phyloP scores from a whole-genome alignment of 495 filamentous ascomycete genomes.

The Podospora australis region DNA sequence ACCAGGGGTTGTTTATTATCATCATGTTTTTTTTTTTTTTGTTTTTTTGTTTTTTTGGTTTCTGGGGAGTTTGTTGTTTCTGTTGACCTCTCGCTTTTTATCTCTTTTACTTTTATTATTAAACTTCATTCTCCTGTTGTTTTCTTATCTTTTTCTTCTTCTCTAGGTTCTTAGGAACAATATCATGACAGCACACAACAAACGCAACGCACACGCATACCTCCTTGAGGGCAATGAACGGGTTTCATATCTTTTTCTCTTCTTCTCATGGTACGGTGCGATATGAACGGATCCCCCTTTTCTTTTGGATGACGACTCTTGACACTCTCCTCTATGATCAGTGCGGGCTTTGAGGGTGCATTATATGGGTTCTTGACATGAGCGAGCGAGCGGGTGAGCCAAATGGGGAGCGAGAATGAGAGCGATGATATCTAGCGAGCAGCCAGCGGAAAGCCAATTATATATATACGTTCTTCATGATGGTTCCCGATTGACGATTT shows the following conservation, averaged over 20 bases:
- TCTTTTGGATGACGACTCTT: not conserved
- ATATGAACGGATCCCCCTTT: too few species aligned
- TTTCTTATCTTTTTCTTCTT: conserved; percentile 1
- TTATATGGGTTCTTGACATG: too few species aligned
- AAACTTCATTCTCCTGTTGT: not conserved
- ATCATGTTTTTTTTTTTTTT: not conserved
- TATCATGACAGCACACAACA: too few species aligned
- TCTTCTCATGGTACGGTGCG: conserved; percentile 3
- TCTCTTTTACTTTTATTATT: not conserved
- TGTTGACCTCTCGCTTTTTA: too few species aligned
- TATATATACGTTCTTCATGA: not conserved
- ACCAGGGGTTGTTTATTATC: not conserved
- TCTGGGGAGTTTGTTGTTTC: too few species aligned
- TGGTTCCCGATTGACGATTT: not conserved
- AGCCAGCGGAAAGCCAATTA: not conserved
- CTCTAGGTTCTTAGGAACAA: not conserved
- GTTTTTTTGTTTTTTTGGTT: not conserved
- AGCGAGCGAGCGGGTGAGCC: too few species aligned
- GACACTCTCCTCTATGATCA: too few species aligned
- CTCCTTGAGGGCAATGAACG: not conserved
- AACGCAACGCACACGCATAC: too few species aligned
- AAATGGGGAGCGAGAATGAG: too few species aligned
- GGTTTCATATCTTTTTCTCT: not conserved
- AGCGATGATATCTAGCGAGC: too few species aligned
- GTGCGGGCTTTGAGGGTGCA: too few species aligned